Base-by-base conservation (phyloP, 1,284 basidiomycete genomes). In the Exobasidium cylindrosporum region DNA sequence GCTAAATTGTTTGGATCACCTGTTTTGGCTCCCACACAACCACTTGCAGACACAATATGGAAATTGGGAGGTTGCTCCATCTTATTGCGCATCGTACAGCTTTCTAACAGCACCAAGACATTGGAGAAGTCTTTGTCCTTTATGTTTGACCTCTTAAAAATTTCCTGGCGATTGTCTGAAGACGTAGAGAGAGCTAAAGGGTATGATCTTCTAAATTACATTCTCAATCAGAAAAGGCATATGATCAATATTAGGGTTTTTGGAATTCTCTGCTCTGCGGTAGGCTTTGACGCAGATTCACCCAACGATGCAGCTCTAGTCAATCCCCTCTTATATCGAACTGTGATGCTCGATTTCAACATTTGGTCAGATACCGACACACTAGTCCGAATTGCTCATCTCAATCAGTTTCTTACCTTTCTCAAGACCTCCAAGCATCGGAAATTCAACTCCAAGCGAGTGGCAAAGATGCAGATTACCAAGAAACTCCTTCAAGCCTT, bases 301-400 rank as follows among this genome's bases (percentile, higher is more conserved):
- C 31, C 44, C 4, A 40, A 35, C 21, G 35, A 30, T 3, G 60
- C 92, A 0, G 89, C 88, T 0, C 84, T 97, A 29, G 85, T 87
- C 56, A 96, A 96, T 69, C 84, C 87, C 1, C 84, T 89, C 0
- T 91, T 91, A 1, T 96, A 95, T 75, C 85, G 86, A 50, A 85
- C 88, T 1, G 84, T 97, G 47, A 89, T 91, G 0, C 85, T 97
- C 1, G 91, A 96, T 74, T 91, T 96, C 69, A 88, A 92, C 63
- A 85, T 97, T 4, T 97, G 94, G 94, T 86, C 90, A 0, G 73
- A 81, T 3, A 87, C 88, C 44, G 14, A 4, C 14, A 24, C 21
- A 13, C 21, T 21, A 24, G 87, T 97, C 28, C 89, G 92, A 73
- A 83, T 83, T 2, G 84, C 87, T 17, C 89, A 93, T 73, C 83